These are phyloP conservation scores for Takashimella koratensis DNA, from an alignment of 1,284 basidiomycete genomes.

Conservation along the genomic window DNA sequence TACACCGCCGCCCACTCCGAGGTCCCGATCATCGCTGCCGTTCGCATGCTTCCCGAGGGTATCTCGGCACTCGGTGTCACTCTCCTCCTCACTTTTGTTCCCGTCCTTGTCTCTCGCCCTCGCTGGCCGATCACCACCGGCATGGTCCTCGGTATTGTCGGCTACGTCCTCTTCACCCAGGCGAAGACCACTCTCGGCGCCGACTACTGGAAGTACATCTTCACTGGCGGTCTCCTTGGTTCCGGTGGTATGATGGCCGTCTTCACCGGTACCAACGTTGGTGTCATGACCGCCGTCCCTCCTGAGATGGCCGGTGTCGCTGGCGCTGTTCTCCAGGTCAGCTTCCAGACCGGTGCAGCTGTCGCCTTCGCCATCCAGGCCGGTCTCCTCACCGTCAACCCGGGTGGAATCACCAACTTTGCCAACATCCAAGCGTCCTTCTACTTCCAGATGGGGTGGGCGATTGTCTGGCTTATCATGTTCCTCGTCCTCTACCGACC, in stretches of 20 bases:
- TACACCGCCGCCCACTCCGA: constrained; percentile 20
- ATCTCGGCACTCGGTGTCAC: constrained; percentile 13
- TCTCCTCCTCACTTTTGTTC: constrained; percentile 12
- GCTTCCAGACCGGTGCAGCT: constrained; percentile 38
- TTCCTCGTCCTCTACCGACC: constrained; percentile 34
- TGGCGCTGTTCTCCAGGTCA: constrained; percentile 42
- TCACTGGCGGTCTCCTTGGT: constrained; percentile 15
- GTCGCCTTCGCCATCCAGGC: constrained; percentile 41
- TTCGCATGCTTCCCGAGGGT: constrained; percentile 30
- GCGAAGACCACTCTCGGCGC: not conserved
- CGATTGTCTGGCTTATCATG: constrained; percentile 27
- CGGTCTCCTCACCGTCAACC: constrained; percentile 37
- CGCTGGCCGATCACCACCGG: constrained; percentile 27
- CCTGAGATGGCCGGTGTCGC: constrained; percentile 38
- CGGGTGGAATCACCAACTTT: constrained; percentile 31
- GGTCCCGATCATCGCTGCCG: constrained; percentile 25
- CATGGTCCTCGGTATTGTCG: constrained; percentile 14
- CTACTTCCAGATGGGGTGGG: constrained; percentile 44
- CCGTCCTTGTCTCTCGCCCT: constrained; percentile 19
- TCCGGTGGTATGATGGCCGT: constrained; percentile 8
- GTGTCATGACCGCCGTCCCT: constrained; percentile 32
- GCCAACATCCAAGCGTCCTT: constrained; percentile 32
- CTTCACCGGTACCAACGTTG: constrained; percentile 9
- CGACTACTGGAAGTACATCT: constrained; percentile 19
- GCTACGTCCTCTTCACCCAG: constrained; percentile 10